Conservation (phyloP, 2,329 filamentous ascomycete genomes). For the Colletotrichum zoysiae region DNA sequence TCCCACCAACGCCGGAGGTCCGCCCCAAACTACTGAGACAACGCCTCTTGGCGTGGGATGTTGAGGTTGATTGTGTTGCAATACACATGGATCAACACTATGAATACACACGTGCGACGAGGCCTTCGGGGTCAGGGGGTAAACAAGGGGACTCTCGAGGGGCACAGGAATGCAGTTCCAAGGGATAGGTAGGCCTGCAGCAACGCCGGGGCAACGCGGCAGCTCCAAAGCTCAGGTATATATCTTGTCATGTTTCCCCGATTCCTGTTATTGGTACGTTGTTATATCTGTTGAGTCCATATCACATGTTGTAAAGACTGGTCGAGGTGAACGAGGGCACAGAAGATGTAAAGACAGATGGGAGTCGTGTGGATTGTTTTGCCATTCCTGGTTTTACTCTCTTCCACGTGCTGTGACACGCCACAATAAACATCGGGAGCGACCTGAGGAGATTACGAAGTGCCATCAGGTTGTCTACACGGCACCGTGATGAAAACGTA, state of each 20-base stretch:
- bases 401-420: not conserved
- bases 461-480: not conserved
- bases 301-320: not conserved
- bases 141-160: not conserved
- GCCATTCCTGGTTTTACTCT: not conserved
- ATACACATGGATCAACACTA: not conserved
- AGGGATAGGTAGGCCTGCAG: constrained; percentile 3
- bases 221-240: too few species aligned
- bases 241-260: not conserved
- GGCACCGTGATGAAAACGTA: too few species aligned
- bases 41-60: not conserved
- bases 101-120: not conserved
- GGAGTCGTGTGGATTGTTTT: too few species aligned
- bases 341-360: not conserved
- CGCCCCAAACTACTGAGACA: constrained; percentile 16
- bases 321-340: not conserved
- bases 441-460: not conserved
- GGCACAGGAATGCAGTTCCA: constrained; percentile 13
- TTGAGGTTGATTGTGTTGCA: not conserved
- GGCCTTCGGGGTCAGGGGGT: not conserved
- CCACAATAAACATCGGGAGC: not conserved
- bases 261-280: not conserved
- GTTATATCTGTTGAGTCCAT: not conserved
- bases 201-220: not conserved
- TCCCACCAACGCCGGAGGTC: constrained; percentile 7